Conservation (phyloP, 139 green algal genomes). For the Chlamydomonas sphaeroides region DNA sequence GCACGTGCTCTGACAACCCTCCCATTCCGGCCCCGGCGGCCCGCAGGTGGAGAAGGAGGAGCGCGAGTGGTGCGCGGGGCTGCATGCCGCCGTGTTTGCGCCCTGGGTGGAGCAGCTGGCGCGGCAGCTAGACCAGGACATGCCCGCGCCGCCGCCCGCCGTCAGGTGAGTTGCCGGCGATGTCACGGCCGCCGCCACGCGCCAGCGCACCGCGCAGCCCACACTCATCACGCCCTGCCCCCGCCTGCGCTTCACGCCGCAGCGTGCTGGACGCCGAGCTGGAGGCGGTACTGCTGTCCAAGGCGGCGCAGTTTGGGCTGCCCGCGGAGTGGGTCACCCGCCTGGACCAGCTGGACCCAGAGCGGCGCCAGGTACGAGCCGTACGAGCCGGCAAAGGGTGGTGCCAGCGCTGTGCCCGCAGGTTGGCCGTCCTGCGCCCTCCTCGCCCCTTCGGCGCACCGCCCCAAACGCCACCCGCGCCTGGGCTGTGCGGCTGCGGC, state of each 20-base stretch:
- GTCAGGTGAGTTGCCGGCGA: constrained; percentile 53
- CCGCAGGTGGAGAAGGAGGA: constrained; percentile 72
- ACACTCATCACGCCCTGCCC: too few species aligned
- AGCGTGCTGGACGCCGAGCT: constrained; percentile 83
- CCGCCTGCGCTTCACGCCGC: too few species aligned
- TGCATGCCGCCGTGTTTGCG: constrained; percentile 67
- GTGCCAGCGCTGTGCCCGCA: too few species aligned
- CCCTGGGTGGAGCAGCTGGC: constrained; percentile 72
- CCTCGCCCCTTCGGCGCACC: too few species aligned
- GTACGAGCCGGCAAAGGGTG: too few species aligned
- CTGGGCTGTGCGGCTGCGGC: too few species aligned
- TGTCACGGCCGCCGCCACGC: too few species aligned
- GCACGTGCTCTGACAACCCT: too few species aligned
- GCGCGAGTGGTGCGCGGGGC: constrained; percentile 76
- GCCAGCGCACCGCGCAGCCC: too few species aligned
- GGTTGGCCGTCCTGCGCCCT: too few species aligned
- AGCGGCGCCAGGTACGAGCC: constrained; percentile 67
- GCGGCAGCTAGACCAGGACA: constrained; percentile 23
- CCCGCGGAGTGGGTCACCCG: constrained; percentile 73
- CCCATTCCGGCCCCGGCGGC: too few species aligned
- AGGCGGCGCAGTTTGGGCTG: constrained; percentile 81
- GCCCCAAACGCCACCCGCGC: too few species aligned
- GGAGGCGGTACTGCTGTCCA: constrained; percentile 82
- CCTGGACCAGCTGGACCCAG: constrained; percentile 75
- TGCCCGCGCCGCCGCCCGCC: constrained; percentile 41